These are phyloP conservation scores for Cyberlindnera samutprakarnensis DNA, from an alignment of 805 yeast genomes.

Conservation along the genomic window DNA sequence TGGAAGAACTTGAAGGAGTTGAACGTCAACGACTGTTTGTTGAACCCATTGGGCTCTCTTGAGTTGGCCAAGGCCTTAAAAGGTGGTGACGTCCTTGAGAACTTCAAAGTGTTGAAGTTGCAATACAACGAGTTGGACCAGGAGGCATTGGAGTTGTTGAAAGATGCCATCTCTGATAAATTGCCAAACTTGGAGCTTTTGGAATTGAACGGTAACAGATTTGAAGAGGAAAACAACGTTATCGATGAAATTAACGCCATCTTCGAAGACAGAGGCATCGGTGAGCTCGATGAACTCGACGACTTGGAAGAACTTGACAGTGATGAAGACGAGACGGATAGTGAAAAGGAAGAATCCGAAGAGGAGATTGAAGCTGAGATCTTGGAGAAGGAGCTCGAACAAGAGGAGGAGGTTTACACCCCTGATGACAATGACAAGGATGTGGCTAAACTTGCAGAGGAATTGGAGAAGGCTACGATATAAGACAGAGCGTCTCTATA, in stretches of 20 bases:
- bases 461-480: slow-evolving; percentile 49
- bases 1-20: slow-evolving; percentile 74
- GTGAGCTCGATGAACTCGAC: slow-evolving; percentile 87
- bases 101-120: slow-evolving; percentile 55
- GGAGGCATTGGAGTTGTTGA: slow-evolving; percentile 52
- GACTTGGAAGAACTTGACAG: slow-evolving; percentile 80
- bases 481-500: slow-evolving; percentile 3
- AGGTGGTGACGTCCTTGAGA: slow-evolving; percentile 28
- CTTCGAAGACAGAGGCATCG: slow-evolving; percentile 67
- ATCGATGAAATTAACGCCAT: slow-evolving; percentile 52
- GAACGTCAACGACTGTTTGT: slow-evolving; percentile 81
- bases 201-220: slow-evolving; percentile 90
- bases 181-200: slow-evolving; percentile 55
- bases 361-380: slow-evolving; percentile 27
- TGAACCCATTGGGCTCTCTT: slow-evolving; percentile 72
- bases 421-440: slow-evolving; percentile 33
- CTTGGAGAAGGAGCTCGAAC: slow-evolving; percentile 33
- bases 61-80: slow-evolving; percentile 42
- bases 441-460: slow-evolving; percentile 52
- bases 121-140: slow-evolving; percentile 85
- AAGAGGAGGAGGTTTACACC: slow-evolving; percentile 33
- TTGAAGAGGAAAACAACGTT: slow-evolving; percentile 78
- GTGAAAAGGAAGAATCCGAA: slow-evolving; percentile 29
- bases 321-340: slow-evolving; percentile 41
- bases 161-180: slow-evolving; percentile 42